Evolutionary conservation across 164 flowering plant species (phyloP).

Genomic region (Kingdonia uniflora): DNA sequence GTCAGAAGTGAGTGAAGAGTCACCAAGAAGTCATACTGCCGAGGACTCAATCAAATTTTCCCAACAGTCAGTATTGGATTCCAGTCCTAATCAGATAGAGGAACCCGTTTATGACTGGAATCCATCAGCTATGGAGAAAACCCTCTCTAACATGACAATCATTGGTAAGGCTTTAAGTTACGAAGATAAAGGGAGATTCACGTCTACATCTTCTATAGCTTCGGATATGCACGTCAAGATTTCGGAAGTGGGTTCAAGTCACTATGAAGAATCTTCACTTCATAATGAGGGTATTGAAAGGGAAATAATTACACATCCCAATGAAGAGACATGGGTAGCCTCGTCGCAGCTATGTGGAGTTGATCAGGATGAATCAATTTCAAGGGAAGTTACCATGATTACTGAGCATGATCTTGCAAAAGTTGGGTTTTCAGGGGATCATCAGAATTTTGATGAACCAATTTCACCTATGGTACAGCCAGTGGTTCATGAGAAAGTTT

Average conservation of each 20-base stretch:
- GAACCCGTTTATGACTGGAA: slow-evolving; percentile 78
- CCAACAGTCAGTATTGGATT: slow-evolving; percentile 2
- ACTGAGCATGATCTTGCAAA: slow-evolving; percentile 8
- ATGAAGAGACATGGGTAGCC: slow-evolving; percentile 11
- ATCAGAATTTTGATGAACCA: slow-evolving; percentile 6
- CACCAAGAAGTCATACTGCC: slow-evolving; percentile 4
- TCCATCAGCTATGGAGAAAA: slow-evolving; percentile 29
- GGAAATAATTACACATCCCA: slow-evolving; percentile 11
- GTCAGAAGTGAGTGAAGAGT: slow-evolving; percentile 8
- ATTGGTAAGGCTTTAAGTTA: slow-evolving; percentile 10
- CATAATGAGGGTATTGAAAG: slow-evolving; percentile 10
- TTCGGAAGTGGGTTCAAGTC: slow-evolving; percentile 18
- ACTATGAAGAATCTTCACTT: slow-evolving; percentile 11
- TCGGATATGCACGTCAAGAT: slow-evolving; percentile 28
- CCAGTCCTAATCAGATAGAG: slow-evolving; percentile 14
- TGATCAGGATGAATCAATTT: slow-evolving; percentile 20
- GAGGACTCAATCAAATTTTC: slow-evolving; percentile 5
- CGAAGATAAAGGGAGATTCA: slow-evolving; percentile 8
- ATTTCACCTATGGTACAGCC: slow-evolving; percentile 3
- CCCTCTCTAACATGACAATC: slow-evolving; percentile 17
- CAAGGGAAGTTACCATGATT: slow-evolving; percentile 11
- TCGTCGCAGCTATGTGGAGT: slow-evolving; percentile 11
- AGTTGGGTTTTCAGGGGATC: slow-evolving; percentile 10
- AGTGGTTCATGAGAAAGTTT: slow-evolving; percentile 8
- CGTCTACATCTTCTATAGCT: slow-evolving; percentile 25